Conservation (phyloP, 2,329 filamentous ascomycete species). For the Fusarium scirpi region DNA sequence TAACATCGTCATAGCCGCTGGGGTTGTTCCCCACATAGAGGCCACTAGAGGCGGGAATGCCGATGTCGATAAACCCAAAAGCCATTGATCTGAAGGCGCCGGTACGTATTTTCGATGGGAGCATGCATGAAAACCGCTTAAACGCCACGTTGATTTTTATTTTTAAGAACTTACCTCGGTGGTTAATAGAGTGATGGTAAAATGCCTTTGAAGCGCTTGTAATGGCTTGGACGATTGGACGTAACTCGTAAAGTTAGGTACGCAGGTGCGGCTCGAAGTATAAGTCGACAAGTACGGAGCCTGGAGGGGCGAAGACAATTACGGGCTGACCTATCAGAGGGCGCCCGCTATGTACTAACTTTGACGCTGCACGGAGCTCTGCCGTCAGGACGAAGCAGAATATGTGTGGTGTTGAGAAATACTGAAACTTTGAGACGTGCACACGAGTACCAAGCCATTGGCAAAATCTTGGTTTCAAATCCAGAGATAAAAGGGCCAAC, state of each 20-base stretch:
- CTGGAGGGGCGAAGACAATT: constrained; percentile 2
- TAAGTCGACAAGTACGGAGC: background rate
- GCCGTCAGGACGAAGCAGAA: background rate
- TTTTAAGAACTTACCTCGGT: background rate
- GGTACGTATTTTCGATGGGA: background rate
- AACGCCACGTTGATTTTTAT: background rate
- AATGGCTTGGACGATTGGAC: background rate
- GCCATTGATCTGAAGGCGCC: background rate
- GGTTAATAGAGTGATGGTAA: background rate
- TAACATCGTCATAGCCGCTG: constrained; percentile 20
- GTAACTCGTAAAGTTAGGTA: background rate
- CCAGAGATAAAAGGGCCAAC: constrained; percentile 1
- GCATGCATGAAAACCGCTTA: background rate
- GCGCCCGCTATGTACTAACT: background rate
- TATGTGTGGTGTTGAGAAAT: background rate
- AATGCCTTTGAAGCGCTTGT: background rate
- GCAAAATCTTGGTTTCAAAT: background rate
- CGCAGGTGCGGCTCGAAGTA: background rate
- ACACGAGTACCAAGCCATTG: constrained; percentile 4
- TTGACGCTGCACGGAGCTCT: background rate
- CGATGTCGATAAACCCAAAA: constrained; percentile 14
- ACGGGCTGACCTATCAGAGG: constrained; percentile 29
- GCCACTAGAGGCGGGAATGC: constrained; percentile 35
- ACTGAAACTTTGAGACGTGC: constrained; percentile 7
- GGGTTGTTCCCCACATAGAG: constrained; percentile 26